Base-by-base conservation (phyloP, 2,329 filamentous ascomycete genomes). In the Fusarium sp. region DNA sequence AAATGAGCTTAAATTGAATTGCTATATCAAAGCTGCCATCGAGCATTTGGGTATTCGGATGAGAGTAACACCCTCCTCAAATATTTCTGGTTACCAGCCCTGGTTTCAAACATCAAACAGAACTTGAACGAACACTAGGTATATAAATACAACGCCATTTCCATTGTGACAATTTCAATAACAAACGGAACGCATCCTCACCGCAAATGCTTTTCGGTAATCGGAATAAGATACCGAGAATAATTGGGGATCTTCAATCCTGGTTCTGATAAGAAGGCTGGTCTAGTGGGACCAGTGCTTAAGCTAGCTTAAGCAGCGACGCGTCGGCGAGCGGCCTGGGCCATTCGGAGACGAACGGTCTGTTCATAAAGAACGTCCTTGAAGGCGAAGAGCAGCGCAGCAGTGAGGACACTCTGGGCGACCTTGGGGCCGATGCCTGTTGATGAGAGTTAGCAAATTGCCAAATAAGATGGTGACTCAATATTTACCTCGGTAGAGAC, bases 371-470 rank as follows among this genome's bases (percentile, higher is more conserved):
- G 88, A 11, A 94, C 93, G 80, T 99, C 96, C 87, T 99, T 99
- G 86, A 99, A 98, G 4, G 95, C 96, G 80, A 99, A 99, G 65
- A 99, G 86, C 83, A 98, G 94, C 5, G 96, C 96, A 10, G 96
- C 96, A 8, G 96, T 99, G 70, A 99, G 88, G 49, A 98, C 96
- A 80, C 95, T 98, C 84, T 99, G 96, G 25, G 94, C 95, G 75
- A 99, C 92, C 88, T 99, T 99, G 75, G 96, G 94, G 27, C 92
- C 94, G 79, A 99, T 97, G 59, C 95, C 95, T 97, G 73, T 52
- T 27, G 18, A 39, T 62, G 63, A 72, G 36, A 74, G 69, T 65
- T 42, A 70, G 52, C n/a, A 20, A 29, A 56, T 56, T 33, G 22
- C 18, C 41, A 20, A 6, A 20, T 18, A 18, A 33, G 27, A 20